These are phyloP conservation scores for Pilaira anomala DNA, from an alignment of 192 early-diverging fungal species.

Conservation along the genomic window DNA sequence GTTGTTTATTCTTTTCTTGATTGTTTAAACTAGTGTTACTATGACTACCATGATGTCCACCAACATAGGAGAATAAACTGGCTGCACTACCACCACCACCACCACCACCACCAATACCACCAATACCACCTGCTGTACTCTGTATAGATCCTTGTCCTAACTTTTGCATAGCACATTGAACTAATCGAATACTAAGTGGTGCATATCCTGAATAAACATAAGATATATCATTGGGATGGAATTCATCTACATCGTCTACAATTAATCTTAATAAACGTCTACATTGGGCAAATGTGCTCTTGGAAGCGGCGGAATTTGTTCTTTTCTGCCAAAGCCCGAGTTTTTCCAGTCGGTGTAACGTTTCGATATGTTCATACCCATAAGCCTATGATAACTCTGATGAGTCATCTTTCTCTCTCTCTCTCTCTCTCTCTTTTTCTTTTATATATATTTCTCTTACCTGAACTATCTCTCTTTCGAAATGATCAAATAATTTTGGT, in stretches of 20 bases:
- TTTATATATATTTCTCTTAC: slow-evolving; percentile 31
- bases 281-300: slow-evolving; percentile 54
- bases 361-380: slow-evolving; percentile 86
- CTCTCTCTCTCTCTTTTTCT: not conserved
- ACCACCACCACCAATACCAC: slow-evolving; percentile 29
- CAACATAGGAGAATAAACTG: slow-evolving; percentile 42
- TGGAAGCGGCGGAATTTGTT: slow-evolving; percentile 32
- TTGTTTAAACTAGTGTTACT: slow-evolving; percentile 26
- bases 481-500: slow-evolving; percentile 75
- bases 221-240: slow-evolving; percentile 79
- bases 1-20: slow-evolving; percentile 26
- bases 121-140: slow-evolving; percentile 27
- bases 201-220: slow-evolving; percentile 97
- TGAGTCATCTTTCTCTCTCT: not conserved
- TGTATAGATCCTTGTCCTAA: slow-evolving; percentile 39
- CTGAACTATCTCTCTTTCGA: slow-evolving; percentile 81
- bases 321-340: slow-evolving; percentile 64
- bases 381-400: slow-evolving; percentile 62
- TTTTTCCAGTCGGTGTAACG: slow-evolving; percentile 72
- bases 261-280: slow-evolving; percentile 73
- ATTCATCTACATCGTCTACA: slow-evolving; percentile 85
- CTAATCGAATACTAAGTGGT: slow-evolving; percentile 82
- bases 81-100: slow-evolving; percentile 32
- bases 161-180: slow-evolving; percentile 69
- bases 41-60: slow-evolving; percentile 24